These are phyloP conservation scores for Cladophialophora carrionii DNA, from an alignment of 2,329 filamentous ascomycete genomes.

Conservation along the genomic window DNA sequence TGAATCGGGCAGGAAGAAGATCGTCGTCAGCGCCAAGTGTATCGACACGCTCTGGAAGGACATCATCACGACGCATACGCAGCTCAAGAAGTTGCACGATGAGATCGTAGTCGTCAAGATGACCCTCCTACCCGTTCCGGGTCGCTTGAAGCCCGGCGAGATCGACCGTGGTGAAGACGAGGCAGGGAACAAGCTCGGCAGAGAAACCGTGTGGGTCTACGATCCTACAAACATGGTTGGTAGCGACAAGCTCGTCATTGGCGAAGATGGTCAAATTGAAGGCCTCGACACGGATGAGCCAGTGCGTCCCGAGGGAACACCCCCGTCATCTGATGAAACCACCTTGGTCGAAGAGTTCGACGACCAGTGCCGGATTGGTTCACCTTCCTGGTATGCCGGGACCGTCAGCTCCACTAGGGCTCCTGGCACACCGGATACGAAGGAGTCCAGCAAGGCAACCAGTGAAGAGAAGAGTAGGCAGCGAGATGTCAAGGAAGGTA, in stretches of 20 bases:
- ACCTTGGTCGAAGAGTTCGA: conserved; percentile 4
- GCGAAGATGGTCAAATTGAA: neutral
- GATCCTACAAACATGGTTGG: conserved; percentile 1
- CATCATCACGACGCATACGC: conserved; percentile 4
- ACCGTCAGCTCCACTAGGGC: neutral
- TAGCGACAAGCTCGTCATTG: neutral
- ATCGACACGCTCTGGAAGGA: conserved; percentile 22
- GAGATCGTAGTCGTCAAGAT: neutral
- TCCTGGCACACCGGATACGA: neutral
- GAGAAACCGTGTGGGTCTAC: neutral
- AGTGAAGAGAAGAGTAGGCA: neutral
- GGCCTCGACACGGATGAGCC: neutral
- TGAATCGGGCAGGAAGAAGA: conserved; percentile 13
- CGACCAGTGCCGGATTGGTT: neutral
- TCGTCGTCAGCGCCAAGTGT: conserved; percentile 24
- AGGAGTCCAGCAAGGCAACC: neutral
- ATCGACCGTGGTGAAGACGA: neutral
- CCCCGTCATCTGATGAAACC: neutral
- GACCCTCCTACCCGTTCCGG: neutral
- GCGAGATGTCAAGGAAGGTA: neutral
- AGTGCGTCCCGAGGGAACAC: neutral
- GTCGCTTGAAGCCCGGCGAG: neutral
- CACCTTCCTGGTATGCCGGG: neutral
- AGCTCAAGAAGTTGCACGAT: conserved; percentile 12
- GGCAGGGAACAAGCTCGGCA: neutral